A percentile compares a stretch with the other conserved stretches of the same genome.
Evolutionary conservation across 192 early-diverging fungal species (phyloP).

Genomic region (Gaertneriomyces semiglobifer): DNA sequence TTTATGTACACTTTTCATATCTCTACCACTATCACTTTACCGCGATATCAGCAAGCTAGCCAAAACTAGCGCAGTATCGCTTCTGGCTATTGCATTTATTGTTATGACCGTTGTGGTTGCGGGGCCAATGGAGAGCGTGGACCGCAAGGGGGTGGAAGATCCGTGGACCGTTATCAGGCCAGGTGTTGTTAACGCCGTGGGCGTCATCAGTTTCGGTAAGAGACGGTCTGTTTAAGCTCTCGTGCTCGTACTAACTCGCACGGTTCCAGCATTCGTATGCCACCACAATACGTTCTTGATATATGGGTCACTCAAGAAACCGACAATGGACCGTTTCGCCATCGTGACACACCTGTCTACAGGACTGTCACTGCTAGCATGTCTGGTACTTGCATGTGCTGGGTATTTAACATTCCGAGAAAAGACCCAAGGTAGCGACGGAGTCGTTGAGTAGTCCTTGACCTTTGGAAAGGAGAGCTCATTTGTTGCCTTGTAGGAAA

Average conservation of each 20-base stretch:
- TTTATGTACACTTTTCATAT: conserved; percentile 71
- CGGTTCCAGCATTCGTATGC: conserved; percentile 72
- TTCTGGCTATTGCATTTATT: conserved; percentile 72
- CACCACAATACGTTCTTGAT: conserved; percentile 96
- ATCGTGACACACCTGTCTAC: conserved; percentile 80
- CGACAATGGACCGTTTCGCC: conserved; percentile 81
- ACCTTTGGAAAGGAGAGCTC: too few species aligned
- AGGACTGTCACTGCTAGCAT: conserved; percentile 62
- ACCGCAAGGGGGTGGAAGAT: conserved; percentile 55
- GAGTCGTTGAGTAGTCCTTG: neutral
- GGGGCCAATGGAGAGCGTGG: conserved; percentile 44
- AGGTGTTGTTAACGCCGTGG: conserved; percentile 56
- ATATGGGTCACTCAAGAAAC: conserved; percentile 76
- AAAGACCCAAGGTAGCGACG: conserved; percentile 63
- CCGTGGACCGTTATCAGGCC: conserved; percentile 11
- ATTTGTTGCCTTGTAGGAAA: conserved; percentile 41
- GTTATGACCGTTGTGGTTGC: conserved; percentile 49
- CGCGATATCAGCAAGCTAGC: conserved; percentile 85
- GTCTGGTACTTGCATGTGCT: conserved; percentile 64
- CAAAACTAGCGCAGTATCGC: conserved; percentile 81
- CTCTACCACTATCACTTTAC: conserved; percentile 82
- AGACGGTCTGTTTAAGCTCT: neutral
- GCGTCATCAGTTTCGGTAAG: conserved; percentile 81
- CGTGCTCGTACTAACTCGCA: conserved; percentile 28
- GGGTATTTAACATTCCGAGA: conserved; percentile 81